Percentiles rank a stretch among this genome's conserved stretches.
phyloP scores from a whole-genome alignment of 495 filamentous ascomycete species.

The Cercophora newfieldiana region DNA sequence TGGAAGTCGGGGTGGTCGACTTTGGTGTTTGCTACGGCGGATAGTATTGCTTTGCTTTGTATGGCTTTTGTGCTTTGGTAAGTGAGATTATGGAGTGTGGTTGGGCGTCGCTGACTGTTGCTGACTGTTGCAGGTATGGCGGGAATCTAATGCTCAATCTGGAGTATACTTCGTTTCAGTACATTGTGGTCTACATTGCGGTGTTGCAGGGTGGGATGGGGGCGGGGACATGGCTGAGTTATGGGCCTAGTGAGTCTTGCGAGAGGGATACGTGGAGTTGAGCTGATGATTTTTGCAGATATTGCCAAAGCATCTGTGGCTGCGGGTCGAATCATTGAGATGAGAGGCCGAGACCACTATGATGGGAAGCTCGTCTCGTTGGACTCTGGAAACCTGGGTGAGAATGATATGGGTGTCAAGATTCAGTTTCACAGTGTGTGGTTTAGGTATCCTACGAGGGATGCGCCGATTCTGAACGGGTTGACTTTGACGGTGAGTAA shows the following conservation, averaged over 20 bases:
- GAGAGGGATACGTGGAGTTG: not conserved
- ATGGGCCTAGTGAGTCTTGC: constrained; percentile 46
- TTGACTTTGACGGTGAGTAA: constrained; percentile 49
- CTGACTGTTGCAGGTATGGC: constrained; percentile 37
- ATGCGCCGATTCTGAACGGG: constrained; percentile 51
- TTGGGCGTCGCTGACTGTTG: not conserved
- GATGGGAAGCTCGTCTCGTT: constrained; percentile 31
- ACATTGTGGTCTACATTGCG: constrained; percentile 51
- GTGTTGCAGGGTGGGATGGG: constrained; percentile 43
- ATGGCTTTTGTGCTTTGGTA: constrained; percentile 63
- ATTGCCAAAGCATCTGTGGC: constrained; percentile 60
- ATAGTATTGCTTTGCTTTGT: constrained; percentile 53
- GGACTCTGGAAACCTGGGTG: constrained; percentile 32
- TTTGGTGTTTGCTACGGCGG: constrained; percentile 51
- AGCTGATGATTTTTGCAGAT: constrained; percentile 35
- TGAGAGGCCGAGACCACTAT: constrained; percentile 34
- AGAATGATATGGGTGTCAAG: constrained; percentile 50
- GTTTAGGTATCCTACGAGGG: constrained; percentile 60
- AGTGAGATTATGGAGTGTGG: constrained; percentile 12
- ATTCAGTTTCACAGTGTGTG: constrained; percentile 59
- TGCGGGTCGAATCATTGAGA: constrained; percentile 55
- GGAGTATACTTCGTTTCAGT: constrained; percentile 48
- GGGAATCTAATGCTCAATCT: constrained; percentile 42
- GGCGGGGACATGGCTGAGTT: constrained; percentile 49
- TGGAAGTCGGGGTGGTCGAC: constrained; percentile 53